Percentiles rank a stretch among this genome's conserved stretches.
Evolutionary conservation across 73 alveolate genomes (phyloP).

Genomic region (Breviolum minutum): DNA sequence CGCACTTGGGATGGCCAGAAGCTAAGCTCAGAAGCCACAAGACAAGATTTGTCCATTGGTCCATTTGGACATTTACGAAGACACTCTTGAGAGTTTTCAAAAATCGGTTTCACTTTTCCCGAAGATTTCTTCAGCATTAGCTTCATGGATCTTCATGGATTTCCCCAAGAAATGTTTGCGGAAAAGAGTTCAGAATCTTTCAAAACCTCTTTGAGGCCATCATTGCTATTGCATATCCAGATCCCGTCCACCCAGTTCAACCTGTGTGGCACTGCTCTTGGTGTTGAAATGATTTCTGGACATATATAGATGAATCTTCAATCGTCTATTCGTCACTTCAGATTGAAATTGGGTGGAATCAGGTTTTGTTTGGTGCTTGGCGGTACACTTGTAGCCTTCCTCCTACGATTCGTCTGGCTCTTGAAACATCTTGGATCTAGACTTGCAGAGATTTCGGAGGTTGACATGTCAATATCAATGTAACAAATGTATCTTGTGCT

Average conservation of each 20-base stretch:
- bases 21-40: not conserved
- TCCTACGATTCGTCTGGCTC: not conserved
- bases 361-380: slow-evolving; percentile 61
- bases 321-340: not conserved
- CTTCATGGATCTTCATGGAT: not conserved
- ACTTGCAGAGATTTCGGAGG: too few relatives aligned
- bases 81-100: not conserved
- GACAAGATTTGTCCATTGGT: not conserved
- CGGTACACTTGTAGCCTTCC: slow-evolving; percentile 39
- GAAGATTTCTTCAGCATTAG: not conserved
- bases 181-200: not conserved
- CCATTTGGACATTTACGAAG: not conserved
- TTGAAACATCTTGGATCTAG: too few relatives aligned
- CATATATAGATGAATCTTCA: not conserved
- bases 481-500: too few relatives aligned
- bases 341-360: not conserved
- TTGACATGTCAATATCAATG: too few relatives aligned
- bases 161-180: not conserved
- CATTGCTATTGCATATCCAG: slow-evolving; percentile 82
- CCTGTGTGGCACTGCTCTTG: slow-evolving; percentile 55
- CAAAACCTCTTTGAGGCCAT: not conserved
- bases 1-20: slow-evolving; percentile 56
- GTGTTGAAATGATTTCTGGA: not conserved
- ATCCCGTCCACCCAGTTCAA: slow-evolving; percentile 65
- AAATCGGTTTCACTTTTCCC: not conserved